Evolutionary conservation across 2,329 filamentous ascomycete genomes (phyloP).

Genomic region (Phoma sp.): DNA sequence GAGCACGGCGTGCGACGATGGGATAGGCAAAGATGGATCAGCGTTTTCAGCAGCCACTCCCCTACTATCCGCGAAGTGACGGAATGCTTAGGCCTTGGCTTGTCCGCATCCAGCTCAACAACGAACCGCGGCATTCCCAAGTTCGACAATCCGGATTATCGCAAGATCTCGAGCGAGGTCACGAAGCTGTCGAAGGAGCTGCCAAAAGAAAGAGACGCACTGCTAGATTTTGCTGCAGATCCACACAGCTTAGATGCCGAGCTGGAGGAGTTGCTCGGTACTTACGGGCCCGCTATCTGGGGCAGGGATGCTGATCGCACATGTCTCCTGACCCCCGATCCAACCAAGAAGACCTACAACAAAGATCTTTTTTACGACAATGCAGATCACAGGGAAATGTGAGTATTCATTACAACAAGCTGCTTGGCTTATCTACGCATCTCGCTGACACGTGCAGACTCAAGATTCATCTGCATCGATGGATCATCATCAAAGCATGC

Average conservation of each 20-base stretch:
- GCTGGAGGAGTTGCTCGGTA: slow-evolving; percentile 43
- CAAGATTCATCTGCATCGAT: slow-evolving; percentile 48
- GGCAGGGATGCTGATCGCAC: slow-evolving; percentile 43
- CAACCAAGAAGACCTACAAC: slow-evolving; percentile 46
- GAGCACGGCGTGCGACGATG: slow-evolving; percentile 44
- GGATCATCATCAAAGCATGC: slow-evolving; percentile 51
- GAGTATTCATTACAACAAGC: slow-evolving; percentile 15
- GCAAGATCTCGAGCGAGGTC: slow-evolving; percentile 46
- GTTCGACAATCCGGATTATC: slow-evolving; percentile 49
- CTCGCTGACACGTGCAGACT: slow-evolving; percentile 27
- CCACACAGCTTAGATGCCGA: slow-evolving; percentile 40
- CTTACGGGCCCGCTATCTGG: slow-evolving; percentile 46
- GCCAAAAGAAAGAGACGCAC: slow-evolving; percentile 46
- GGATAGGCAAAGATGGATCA: slow-evolving; percentile 46
- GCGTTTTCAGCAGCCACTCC: slow-evolving; percentile 47
- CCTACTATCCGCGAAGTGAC: slow-evolving; percentile 49
- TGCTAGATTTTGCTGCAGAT: slow-evolving; percentile 48
- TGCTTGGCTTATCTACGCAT: background rate
- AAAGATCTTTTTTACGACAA: slow-evolving; percentile 44
- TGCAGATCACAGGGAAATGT: slow-evolving; percentile 43
- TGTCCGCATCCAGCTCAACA: slow-evolving; percentile 45
- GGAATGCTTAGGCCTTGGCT: slow-evolving; percentile 45
- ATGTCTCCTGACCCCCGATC: slow-evolving; percentile 42
- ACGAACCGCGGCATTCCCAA: slow-evolving; percentile 49
- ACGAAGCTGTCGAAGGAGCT: slow-evolving; percentile 46